Base-by-base conservation (phyloP, 1,284 basidiomycete species). In the Marasmius fiardii region DNA sequence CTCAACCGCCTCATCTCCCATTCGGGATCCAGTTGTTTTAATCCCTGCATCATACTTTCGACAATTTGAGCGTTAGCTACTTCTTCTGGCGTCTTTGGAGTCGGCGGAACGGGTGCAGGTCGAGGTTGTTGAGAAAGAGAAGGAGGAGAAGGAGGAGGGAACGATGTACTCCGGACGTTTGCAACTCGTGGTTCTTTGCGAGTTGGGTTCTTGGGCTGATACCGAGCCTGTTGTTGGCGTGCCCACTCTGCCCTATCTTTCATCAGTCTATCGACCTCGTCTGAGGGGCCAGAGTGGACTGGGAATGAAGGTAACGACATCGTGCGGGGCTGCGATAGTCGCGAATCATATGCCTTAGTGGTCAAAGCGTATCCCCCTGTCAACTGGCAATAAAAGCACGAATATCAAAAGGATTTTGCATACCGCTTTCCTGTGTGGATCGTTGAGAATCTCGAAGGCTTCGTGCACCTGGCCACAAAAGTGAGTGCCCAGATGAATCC, bases 201-300 rank as follows among this genome's bases (percentile, higher is more conserved):
- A 14, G 16, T 20, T 41, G 8, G 39, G 4, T 41, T 41, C 11
- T 16, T 41, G 16, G 77, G 68, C 64, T 78, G 67, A 53, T 72
- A 71, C 50, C 75, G 65, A 57, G 79, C 74, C 58, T 78, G 75
- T 43, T 76, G 75, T 61, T 76, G 74, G 2, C 71, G 74, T 5
- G 81, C 82, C 85, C 86, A 87, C 61, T 79, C 80, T 45, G 78
- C 77, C 50, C 86, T 77, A 33, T 86, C 85, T 48, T 75, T 76
- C 53, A 75, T 74, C n/a, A 81, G 75, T 26, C 67, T 74, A 24
- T 72, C 69, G 56, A 79, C 76, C 43, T 77, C 75, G 41, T 75
- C 71, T 43, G 59, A 33, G 10, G 24, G 6, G 16, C 39, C n/a
- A 7, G 39, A 18, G 39, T n/a, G 12, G 37, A n/a, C n/a, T n/a